Evolutionary conservation across 1,284 basidiomycete species (phyloP).

Genomic region (Singerocomus rubriflavus): DNA sequence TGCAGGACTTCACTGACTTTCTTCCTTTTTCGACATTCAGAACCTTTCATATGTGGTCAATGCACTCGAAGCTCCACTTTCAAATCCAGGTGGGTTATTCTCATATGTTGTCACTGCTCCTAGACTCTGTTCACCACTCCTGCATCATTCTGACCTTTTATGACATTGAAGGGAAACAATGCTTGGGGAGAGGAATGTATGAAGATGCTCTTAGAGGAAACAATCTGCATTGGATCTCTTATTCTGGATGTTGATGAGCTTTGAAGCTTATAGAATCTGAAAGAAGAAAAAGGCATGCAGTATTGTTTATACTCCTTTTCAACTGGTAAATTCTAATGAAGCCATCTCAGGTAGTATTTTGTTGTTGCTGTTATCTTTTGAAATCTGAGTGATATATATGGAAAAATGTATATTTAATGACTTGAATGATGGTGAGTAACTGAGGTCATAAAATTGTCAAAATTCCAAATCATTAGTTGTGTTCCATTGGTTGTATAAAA

Average conservation of each 20-base stretch:
- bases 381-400: too few relatives aligned
- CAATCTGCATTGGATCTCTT: slow-evolving; percentile 14
- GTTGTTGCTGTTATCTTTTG: too few relatives aligned
- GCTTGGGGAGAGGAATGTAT: slow-evolving; percentile 24
- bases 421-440: too few relatives aligned
- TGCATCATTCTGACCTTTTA: neutral
- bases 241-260: slow-evolving; percentile 5
- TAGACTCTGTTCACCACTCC: too few relatives aligned
- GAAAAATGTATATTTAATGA: too few relatives aligned
- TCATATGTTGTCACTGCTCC: neutral
- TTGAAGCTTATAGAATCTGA: neutral
- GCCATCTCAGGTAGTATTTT: too few relatives aligned
- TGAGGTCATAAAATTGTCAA: too few relatives aligned
- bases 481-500: too few relatives aligned
- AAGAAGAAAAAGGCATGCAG: too few relatives aligned
- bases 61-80: slow-evolving; percentile 18
- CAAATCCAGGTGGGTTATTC: slow-evolving; percentile 14
- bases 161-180: slow-evolving; percentile 14
- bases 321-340: too few relatives aligned
- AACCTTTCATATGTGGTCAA: slow-evolving; percentile 20
- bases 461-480: too few relatives aligned
- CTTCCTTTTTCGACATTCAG: neutral
- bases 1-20: neutral
- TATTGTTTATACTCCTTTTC: too few relatives aligned
- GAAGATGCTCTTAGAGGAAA: slow-evolving; percentile 20